A percentile compares a stretch with the other conserved stretches of the same genome.
These are phyloP conservation scores for Malus hybrid DNA, from an alignment of 331 rosid genomes.

Conservation along the genomic window DNA sequence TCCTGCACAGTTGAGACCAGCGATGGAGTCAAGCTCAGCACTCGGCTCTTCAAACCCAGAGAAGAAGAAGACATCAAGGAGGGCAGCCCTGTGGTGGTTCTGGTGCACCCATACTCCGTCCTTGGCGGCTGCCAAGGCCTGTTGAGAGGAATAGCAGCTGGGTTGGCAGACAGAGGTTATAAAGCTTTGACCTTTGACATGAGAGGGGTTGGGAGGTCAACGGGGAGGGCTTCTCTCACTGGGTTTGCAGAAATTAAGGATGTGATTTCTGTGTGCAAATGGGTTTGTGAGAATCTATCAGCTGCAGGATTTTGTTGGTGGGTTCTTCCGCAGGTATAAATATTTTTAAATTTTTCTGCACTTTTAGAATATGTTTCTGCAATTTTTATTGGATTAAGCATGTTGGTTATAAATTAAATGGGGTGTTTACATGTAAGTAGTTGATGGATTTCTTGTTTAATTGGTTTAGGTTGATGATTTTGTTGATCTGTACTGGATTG, in stretches of 20 bases:
- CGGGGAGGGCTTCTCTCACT: conserved; percentile 43
- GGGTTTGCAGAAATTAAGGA: too few relatives aligned
- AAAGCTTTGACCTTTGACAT: conserved; percentile 68
- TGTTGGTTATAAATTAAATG: neutral
- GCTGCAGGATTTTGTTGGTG: too few relatives aligned
- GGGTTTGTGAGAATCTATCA: too few relatives aligned
- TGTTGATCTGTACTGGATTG: conserved; percentile 7
- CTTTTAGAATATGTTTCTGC: neutral
- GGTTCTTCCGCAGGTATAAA: too few relatives aligned
- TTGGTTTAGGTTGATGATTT: neutral
- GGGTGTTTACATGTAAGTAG: neutral
- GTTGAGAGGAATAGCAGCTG: conserved; percentile 65
- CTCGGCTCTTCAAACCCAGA: conserved; percentile 56
- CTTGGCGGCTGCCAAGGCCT: conserved; percentile 85
- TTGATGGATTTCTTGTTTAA: neutral
- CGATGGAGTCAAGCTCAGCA: conserved; percentile 65
- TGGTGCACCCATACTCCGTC: conserved; percentile 85
- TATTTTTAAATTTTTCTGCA: neutral
- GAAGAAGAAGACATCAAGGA: conserved; percentile 23
- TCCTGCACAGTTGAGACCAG: conserved; percentile 51
- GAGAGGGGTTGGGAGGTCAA: conserved; percentile 78
- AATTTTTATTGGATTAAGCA: conserved; percentile 8
- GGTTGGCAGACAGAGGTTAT: conserved; percentile 53
- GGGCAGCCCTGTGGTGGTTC: conserved; percentile 39
- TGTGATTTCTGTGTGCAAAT: too few relatives aligned